phyloP scores from a whole-genome alignment of 768 basidiomycete genomes.

The Cubamyces lactineus region DNA sequence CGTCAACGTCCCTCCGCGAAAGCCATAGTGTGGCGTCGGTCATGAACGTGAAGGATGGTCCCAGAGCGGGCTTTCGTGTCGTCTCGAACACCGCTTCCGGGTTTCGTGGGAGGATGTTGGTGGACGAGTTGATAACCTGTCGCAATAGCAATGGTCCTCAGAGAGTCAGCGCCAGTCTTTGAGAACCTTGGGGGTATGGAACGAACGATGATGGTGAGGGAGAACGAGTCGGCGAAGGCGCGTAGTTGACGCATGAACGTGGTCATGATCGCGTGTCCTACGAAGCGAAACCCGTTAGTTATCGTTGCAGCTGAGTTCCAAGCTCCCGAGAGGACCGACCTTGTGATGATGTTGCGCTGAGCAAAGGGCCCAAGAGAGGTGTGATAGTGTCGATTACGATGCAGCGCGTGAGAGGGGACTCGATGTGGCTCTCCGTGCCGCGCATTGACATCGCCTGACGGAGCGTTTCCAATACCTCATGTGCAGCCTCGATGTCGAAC shows the following conservation, averaged over 20 bases:
- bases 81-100: slow-evolving; percentile 38
- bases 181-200: neutral
- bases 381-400: slow-evolving; percentile 72
- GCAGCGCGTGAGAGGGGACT: slow-evolving; percentile 39
- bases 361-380: slow-evolving; percentile 60
- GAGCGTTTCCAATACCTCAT: slow-evolving; percentile 53
- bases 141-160: neutral
- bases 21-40: slow-evolving; percentile 80
- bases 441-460: slow-evolving; percentile 30
- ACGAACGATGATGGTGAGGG: slow-evolving; percentile 59
- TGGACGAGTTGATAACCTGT: slow-evolving; percentile 67
- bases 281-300: neutral
- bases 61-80: slow-evolving; percentile 69
- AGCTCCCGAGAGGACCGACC: slow-evolving; percentile 38
- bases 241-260: slow-evolving; percentile 70
- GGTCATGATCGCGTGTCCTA: slow-evolving; percentile 72
- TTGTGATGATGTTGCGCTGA: slow-evolving; percentile 69
- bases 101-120: slow-evolving; percentile 39
- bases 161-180: too few species aligned
- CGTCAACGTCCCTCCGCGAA: slow-evolving; percentile 29
- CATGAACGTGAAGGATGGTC: slow-evolving; percentile 73
- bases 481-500: slow-evolving; percentile 59
- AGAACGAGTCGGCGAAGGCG: slow-evolving; percentile 46
- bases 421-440: slow-evolving; percentile 12
- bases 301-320: neutral